These are phyloP conservation scores for Mortierella sp. DNA, from an alignment of 371 early-diverging fungal genomes.

Conservation along the genomic window DNA sequence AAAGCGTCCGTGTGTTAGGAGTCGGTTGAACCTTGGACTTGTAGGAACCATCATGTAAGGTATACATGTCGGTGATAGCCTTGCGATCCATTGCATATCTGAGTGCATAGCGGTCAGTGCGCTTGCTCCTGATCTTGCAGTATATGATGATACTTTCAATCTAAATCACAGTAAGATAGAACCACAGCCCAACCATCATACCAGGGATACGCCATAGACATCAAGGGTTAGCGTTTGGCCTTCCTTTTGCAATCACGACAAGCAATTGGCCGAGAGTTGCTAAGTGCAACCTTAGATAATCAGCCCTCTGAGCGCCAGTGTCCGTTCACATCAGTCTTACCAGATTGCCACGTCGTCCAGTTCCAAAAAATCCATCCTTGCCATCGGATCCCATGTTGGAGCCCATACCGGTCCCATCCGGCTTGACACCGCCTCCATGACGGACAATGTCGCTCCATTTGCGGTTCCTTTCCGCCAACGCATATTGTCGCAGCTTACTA, in stretches of 20 bases:
- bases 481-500: constrained; percentile 38
- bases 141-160: constrained; percentile 44
- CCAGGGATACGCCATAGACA: too few relatives aligned
- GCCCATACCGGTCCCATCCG: constrained; percentile 44
- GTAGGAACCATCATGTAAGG: constrained; percentile 50
- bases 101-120: constrained; percentile 41
- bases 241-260: background rate
- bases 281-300: too few relatives aligned
- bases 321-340: too few relatives aligned
- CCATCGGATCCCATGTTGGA: constrained; percentile 37
- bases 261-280: too few relatives aligned
- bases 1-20: constrained; percentile 43
- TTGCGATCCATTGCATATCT: constrained; percentile 27
- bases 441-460: constrained; percentile 55
- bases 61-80: constrained; percentile 32
- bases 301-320: too few relatives aligned
- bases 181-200: background rate
- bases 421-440: constrained; percentile 47
- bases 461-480: constrained; percentile 39
- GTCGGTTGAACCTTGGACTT: constrained; percentile 48
- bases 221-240: too few relatives aligned
- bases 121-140: constrained; percentile 36
- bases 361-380: constrained; percentile 48
- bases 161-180: constrained; percentile 3
- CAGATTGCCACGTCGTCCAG: constrained; percentile 40